Evolutionary conservation across 1,284 basidiomycete genomes (phyloP).

Genomic region (Tylopilus sp.): DNA sequence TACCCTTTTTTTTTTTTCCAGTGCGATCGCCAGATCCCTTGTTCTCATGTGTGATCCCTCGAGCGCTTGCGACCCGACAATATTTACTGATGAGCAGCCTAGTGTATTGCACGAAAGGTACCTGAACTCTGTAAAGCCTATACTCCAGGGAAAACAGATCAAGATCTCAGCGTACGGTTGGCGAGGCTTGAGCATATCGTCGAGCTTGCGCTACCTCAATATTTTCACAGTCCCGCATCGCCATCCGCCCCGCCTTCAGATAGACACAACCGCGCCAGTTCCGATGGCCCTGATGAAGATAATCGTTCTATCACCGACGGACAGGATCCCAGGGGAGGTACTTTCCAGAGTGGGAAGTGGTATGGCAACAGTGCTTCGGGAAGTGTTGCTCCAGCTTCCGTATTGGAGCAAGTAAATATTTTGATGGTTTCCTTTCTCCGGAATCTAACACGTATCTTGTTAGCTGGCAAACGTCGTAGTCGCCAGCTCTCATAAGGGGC

Average conservation of each 20-base stretch:
- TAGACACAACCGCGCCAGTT: slow-evolving; percentile 42
- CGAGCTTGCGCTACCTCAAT: slow-evolving; percentile 73
- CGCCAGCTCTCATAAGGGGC: slow-evolving; percentile 32
- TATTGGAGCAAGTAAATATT: slow-evolving; percentile 67
- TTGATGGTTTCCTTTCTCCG: slow-evolving; percentile 8
- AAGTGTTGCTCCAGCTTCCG: slow-evolving; percentile 69
- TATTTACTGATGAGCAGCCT: slow-evolving; percentile 12
- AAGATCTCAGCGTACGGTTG: slow-evolving; percentile 69
- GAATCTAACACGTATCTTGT: slow-evolving; percentile 12
- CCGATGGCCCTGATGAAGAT: slow-evolving; percentile 54
- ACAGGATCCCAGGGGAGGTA: slow-evolving; percentile 68
- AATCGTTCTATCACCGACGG: slow-evolving; percentile 65
- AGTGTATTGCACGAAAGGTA: slow-evolving; percentile 80
- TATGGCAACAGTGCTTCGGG: slow-evolving; percentile 78
- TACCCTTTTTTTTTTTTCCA: slow-evolving; percentile 32
- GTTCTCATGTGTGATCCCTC: slow-evolving; percentile 58
- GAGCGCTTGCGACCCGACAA: slow-evolving; percentile 2
- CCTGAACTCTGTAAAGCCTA: slow-evolving; percentile 82
- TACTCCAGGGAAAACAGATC: slow-evolving; percentile 78
- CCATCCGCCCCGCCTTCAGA: slow-evolving; percentile 34
- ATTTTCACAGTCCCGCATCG: slow-evolving; percentile 42
- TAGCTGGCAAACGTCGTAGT: slow-evolving; percentile 62
- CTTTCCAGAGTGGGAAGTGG: slow-evolving; percentile 79
- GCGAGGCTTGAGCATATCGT: slow-evolving; percentile 75
- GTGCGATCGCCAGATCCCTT: slow-evolving; percentile 79